Evolutionary conservation across 2,329 filamentous ascomycete species (phyloP), one percentile per base, ranked within the genome.

Genomic region (Paraphoma chrysanthemicola): DNA sequence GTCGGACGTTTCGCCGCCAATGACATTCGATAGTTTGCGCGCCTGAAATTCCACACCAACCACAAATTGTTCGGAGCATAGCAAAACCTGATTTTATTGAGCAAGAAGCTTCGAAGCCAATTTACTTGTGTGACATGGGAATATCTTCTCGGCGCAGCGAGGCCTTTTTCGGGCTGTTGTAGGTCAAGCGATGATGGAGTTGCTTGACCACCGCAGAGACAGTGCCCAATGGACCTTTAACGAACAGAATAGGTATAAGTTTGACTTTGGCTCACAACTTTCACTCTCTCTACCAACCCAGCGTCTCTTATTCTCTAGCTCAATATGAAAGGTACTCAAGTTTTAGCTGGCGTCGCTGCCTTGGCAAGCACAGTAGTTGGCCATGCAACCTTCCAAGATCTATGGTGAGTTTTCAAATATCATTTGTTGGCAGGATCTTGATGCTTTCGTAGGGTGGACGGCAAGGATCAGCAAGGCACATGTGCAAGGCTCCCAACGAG

Each of bases 321-420:
- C 41, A 17, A 48, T 52, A 51, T 53, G 61, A 42, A n/a, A 70
- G 70, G 66, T 65, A 59, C 58, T 45, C 50, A 11, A 48, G 33
- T 36, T 14, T 14, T 36, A 36, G 33, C 33, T 14, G 59, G 51
- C 51, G 36, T 70, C 11, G 31, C 56, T 29, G 53, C 60, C 44
- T 53, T 70, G 36, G 54, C 56, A 18, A 42, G 45, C 4, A 46
- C 41, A 1, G 65, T 68, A 4, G 55, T 59, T 46, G 62, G 50
- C 28, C 70, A 74, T 58, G 67, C 73, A n/a, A 74, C 73, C 9
- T 73, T 64, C 29, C 72, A 74, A 45, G 57, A 73, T 14, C 64
- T 76, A 10, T 36, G 33, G 33, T 36, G 9, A 10, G 33, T 9
- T 74, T 16, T 42, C 39, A 11, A 38, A 6, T 6, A 38, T 11